A percentile compares a stretch with the other conserved stretches of the same genome.
phyloP scores from a whole-genome alignment of 495 filamentous ascomycete species.

The Aspergillus indologenus region DNA sequence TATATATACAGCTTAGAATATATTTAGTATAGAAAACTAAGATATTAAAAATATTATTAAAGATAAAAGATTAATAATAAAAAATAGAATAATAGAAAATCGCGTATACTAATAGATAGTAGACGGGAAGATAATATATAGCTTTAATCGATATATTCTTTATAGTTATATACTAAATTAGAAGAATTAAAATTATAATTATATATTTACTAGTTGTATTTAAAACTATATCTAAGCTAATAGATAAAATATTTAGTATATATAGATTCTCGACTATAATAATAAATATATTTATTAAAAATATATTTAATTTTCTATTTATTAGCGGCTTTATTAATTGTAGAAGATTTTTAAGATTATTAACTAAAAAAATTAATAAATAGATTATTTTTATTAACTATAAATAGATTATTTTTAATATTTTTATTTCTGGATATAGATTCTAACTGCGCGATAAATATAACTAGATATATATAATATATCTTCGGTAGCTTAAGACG shows the following conservation, averaged over 20 bases:
- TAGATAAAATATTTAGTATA: slow-evolving; percentile 5
- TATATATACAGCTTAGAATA: too few relatives aligned
- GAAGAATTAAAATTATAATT: background rate
- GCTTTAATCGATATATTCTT: background rate
- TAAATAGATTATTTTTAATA: background rate
- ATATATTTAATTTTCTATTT: background rate
- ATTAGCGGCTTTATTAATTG: background rate
- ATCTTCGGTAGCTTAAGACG: too few relatives aligned
- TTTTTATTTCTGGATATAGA: background rate
- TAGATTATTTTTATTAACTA: background rate
- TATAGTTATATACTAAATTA: background rate
- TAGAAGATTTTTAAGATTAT: background rate
- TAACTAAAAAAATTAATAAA: too few relatives aligned
- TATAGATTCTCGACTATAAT: background rate
- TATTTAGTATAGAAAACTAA: too few relatives aligned
- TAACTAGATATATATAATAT: too few relatives aligned
- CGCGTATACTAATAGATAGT: background rate
- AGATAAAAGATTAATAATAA: background rate
- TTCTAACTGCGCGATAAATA: too few relatives aligned
- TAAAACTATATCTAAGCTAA: slow-evolving; percentile 6
- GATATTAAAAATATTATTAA: background rate
- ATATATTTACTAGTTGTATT: background rate
- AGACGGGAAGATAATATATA: background rate
- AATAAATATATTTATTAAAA: background rate
- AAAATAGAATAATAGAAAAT: background rate